Conservation (phyloP, 208 protist genomes). For the Trichomonas gallinae region DNA sequence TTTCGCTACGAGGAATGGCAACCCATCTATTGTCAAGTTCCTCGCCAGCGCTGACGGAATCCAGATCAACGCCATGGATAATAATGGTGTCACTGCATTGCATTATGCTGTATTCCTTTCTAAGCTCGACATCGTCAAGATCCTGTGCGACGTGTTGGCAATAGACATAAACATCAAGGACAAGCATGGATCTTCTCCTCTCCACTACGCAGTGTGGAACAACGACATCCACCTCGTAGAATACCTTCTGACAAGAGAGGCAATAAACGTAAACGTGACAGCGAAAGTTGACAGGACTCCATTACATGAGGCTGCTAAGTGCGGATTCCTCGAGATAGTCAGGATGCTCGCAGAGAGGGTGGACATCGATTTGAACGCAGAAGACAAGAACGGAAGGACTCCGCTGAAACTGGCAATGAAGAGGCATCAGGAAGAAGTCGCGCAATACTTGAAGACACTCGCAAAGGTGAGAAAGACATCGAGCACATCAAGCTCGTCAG, state of each 20-base stretch:
- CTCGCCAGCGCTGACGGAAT: not conserved
- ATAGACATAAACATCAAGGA: not conserved
- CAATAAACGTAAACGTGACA: not conserved
- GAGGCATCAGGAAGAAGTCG: not conserved
- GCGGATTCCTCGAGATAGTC: not conserved
- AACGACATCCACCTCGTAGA: not conserved
- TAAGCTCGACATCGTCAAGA: not conserved
- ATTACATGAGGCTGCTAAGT: not conserved
- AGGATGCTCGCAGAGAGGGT: not conserved
- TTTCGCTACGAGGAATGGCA: not conserved
- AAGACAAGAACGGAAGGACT: not conserved
- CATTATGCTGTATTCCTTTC: not conserved
- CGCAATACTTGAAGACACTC: not conserved
- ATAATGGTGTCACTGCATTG: not conserved
- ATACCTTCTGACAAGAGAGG: not conserved
- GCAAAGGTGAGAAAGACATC: not conserved
- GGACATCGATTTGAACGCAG: not conserved
- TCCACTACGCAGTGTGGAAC: not conserved
- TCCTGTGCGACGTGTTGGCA: not conserved
- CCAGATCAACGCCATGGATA: not conserved
- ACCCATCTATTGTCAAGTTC: not conserved
- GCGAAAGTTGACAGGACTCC: not conserved
- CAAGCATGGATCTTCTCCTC: not conserved
- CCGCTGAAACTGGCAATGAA: not conserved
- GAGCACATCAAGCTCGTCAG: not conserved